Base-by-base conservation (phyloP, 2,329 filamentous ascomycete genomes). In the Helotiales sp. region DNA sequence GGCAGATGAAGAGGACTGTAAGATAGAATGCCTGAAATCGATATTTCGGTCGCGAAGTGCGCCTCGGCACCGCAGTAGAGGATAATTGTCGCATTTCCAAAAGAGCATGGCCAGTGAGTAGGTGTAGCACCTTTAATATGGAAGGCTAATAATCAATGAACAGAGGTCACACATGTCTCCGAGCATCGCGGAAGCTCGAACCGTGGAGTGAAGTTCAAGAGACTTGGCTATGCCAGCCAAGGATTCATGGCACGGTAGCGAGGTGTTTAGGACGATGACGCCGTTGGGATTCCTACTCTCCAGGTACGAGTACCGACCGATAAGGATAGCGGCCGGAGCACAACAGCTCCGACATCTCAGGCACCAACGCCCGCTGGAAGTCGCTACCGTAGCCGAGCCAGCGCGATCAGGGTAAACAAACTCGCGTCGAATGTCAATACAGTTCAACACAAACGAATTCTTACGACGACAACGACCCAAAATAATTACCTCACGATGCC, bases 401-500 rank as follows among this genome's bases (percentile, higher is more conserved):
- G 46, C 46, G 46, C 46, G 46, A n/a, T 48, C 27, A 42, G 38
- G 22, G n/a, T 48, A 31, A 48, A 48, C 46, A 48, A 44, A 44
- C 19, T 24, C 46, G 46, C 46, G 61, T 60, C 36, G 24, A 53
- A 58, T 36, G 50, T 59, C 60, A 62, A 63, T 57, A 64, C 49
- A 55, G 34, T 48, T 59, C 58, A 59, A 62, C 54, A 61, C 46
- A 33, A 27, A n/a, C n/a, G 19, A 54, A 42, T 58, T 52, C 36
- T 19, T 29, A 31, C 55, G 56, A 61, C 55, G 30, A 34, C 50
- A 17, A 53, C 51, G 49, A 60, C 52, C 34, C 24, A 36, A 52
- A 27, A 33, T 15, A 38, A 57, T 24, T 36, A 55, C 51, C 30
- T 30, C 48, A 63, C 53, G 9, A 85, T 85, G 82, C 80, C 82